Conservation (phyloP, 176 grass and related monocot species). For the Metroxylon sagu region DNA sequence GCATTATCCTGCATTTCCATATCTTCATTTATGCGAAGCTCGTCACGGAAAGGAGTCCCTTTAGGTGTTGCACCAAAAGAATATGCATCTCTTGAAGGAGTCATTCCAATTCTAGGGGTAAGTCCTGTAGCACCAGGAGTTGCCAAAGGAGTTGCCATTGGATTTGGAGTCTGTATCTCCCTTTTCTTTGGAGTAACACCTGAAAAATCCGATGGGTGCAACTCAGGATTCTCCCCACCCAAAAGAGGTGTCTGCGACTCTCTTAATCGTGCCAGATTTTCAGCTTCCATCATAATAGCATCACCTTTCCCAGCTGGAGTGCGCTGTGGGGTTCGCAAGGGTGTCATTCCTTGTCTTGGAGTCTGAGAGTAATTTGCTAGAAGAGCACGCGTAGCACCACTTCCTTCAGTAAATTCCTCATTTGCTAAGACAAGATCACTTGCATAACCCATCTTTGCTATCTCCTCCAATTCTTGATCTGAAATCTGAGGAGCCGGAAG, state of each 20-base stretch:
- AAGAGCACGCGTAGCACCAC: slow-evolving; percentile 65
- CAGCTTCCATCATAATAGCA: slow-evolving; percentile 97
- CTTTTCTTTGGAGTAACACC: slow-evolving; percentile 78
- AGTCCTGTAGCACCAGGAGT: slow-evolving; percentile 52
- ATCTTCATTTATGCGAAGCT: slow-evolving; percentile 78
- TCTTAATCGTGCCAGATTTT: slow-evolving; percentile 82
- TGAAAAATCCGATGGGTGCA: slow-evolving; percentile 88
- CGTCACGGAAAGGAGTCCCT: slow-evolving; percentile 73
- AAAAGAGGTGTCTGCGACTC: slow-evolving; percentile 92
- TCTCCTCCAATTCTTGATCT: slow-evolving; percentile 89
- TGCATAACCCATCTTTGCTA: slow-evolving; percentile 82
- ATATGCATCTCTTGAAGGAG: slow-evolving; percentile 62
- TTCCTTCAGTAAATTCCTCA: slow-evolving; percentile 73
- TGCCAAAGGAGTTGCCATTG: slow-evolving; percentile 64
- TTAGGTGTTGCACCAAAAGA: slow-evolving; percentile 60
- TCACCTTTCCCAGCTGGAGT: slow-evolving; percentile 82
- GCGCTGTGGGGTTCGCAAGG: slow-evolving; percentile 68
- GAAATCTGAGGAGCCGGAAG: slow-evolving; percentile 89
- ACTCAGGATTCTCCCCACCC: slow-evolving; percentile 82
- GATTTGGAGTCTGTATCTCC: slow-evolving; percentile 83
- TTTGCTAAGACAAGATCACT: slow-evolving; percentile 40
- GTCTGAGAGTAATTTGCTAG: slow-evolving; percentile 80
- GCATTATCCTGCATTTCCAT: slow-evolving; percentile 51
- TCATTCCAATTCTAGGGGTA: slow-evolving; percentile 75
- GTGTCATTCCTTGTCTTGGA: slow-evolving; percentile 69